phyloP scores from a whole-genome alignment of 78 protist species.

The Dictyostelium capitatum region DNA sequence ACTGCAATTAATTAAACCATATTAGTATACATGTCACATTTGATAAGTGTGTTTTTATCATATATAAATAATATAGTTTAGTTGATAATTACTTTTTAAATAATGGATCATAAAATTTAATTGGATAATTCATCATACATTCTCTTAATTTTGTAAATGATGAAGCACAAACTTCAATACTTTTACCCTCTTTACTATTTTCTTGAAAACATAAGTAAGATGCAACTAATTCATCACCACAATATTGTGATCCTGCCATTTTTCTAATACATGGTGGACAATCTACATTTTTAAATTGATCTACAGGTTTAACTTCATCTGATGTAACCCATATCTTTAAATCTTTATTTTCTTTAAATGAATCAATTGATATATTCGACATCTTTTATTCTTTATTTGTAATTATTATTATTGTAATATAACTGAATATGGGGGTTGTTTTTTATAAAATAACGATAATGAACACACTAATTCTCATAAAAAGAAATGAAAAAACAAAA shows the following conservation, averaged over 20 bases:
- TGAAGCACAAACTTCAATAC: conserved; percentile 11
- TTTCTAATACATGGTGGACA: conserved; percentile 74
- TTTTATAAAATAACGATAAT: too few relatives aligned
- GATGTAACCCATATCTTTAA: conserved; percentile 33
- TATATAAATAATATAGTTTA: background rate
- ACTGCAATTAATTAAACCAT: too few relatives aligned
- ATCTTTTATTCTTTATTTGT: background rate
- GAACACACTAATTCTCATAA: too few relatives aligned
- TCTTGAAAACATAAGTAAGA: conserved; percentile 59
- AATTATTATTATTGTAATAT: background rate
- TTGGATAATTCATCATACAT: conserved; percentile 52
- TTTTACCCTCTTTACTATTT: conserved; percentile 19
- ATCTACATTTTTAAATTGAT: conserved; percentile 32
- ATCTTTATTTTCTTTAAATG: conserved; percentile 41
- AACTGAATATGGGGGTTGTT: too few relatives aligned
- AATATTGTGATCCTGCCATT: conserved; percentile 40
- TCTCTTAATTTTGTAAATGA: conserved; percentile 33
- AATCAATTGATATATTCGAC: background rate
- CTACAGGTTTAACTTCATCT: conserved; percentile 29
- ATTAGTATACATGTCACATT: too few relatives aligned
- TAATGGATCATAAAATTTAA: conserved; percentile 62
- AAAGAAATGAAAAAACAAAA: too few relatives aligned
- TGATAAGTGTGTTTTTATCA: too few relatives aligned
- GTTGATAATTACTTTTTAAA: conserved; percentile 41
- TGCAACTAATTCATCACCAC: conserved; percentile 55